Base-by-base conservation (phyloP, 1,284 basidiomycete genomes). In the Cryptococcus hybrid region DNA sequence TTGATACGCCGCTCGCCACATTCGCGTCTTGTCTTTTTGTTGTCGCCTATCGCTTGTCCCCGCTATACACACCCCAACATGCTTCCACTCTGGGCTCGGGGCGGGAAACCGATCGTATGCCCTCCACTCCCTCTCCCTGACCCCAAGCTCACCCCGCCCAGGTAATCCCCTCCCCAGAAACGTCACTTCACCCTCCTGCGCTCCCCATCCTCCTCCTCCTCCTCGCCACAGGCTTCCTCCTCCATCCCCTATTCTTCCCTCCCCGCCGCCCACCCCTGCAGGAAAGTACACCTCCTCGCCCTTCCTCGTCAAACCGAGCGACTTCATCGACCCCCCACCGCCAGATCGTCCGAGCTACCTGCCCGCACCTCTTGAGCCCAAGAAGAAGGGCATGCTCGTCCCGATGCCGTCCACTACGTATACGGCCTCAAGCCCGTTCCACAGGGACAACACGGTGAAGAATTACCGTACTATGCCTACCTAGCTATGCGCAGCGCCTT, bases 391-490 rank as follows among this genome's bases (percentile, higher is more conserved):
- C n/a, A 74, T 75, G 69, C 58, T 69, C 7, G 71, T 78, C 1
- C 77, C 1, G 75, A 79, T 54, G 56, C 68, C 4, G 67, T 79
- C 6, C 78, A 79, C 58, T 78, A 78, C 56, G 73, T 80, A 3
- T 79, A 74, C 56, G 77, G 77, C 1, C 56, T 78, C 38, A 78
- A 77, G 58, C 64, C 70, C 12, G 50, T 71, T 7, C 36, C 59
- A 46, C 59, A 64, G 3, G 75, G 71, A 0, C 48, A 52, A 7
- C 58, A 63, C 24, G 67, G 63, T 12, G 72, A 74, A 44, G 70
- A 76, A 54, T 68, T 79, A 49, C 76, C 78, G 15, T 80, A 79
- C 61, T 80, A 77, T 60, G 77, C 78, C 36, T 80, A 80, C 62
- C 63, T 80, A 38, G 78, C 77, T 0, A 74, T 80, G 49, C 60